These are phyloP conservation scores for Sophora flavescens DNA, from an alignment of 306 rosid species.

Conservation along the genomic window DNA sequence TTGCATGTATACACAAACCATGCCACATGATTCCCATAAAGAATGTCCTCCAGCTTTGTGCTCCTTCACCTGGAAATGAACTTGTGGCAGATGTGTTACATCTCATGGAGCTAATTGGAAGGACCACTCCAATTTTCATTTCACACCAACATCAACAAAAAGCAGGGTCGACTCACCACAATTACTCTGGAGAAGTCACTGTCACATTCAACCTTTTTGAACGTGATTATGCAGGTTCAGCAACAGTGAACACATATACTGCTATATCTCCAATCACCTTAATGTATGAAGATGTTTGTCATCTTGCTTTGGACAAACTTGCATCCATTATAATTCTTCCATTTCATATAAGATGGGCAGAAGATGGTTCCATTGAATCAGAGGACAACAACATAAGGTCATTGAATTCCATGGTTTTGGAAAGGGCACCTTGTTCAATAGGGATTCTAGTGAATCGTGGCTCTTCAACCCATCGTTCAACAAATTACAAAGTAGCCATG, in stretches of 20 bases:
- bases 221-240: constrained; percentile 35
- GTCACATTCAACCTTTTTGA: constrained; percentile 46
- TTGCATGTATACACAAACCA: constrained; percentile 52
- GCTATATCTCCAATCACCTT: constrained; percentile 48
- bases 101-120: constrained; percentile 54
- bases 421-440: constrained; percentile 58
- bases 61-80: constrained; percentile 37
- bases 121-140: constrained; percentile 53
- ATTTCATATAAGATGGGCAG: constrained; percentile 55
- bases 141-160: constrained; percentile 49
- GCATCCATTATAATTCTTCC: constrained; percentile 56
- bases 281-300: constrained; percentile 60
- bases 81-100: constrained; percentile 50
- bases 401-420: constrained; percentile 49
- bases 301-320: constrained; percentile 55
- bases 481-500: constrained; percentile 33
- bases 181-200: constrained; percentile 48
- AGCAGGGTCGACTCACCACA: not conserved
- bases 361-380: constrained; percentile 48
- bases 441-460: constrained; percentile 56
- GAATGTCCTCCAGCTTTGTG: constrained; percentile 45
- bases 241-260: constrained; percentile 44
- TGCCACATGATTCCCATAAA: constrained; percentile 39
- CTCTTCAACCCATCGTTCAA: not conserved
- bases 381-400: constrained; percentile 45